These are phyloP conservation scores for Barnettozyma botsteinii DNA, from an alignment of 805 yeast genomes.

Conservation along the genomic window DNA sequence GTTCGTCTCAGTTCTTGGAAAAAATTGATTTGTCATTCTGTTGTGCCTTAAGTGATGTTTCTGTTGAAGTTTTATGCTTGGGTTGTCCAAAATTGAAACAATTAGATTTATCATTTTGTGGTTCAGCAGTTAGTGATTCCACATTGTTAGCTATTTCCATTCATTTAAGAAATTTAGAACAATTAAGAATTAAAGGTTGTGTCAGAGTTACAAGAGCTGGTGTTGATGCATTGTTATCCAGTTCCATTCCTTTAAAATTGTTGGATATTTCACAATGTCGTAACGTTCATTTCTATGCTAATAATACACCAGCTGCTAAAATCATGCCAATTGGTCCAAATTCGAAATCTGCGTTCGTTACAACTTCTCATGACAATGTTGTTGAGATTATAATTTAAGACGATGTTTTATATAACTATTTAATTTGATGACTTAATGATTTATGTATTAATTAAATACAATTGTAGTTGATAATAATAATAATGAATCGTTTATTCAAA, in stretches of 20 bases:
- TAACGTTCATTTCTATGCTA: slow-evolving; percentile 59
- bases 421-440: slow-evolving; percentile 7
- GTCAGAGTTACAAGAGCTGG: slow-evolving; percentile 74
- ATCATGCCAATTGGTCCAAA: slow-evolving; percentile 41
- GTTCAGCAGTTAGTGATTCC: slow-evolving; percentile 72
- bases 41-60: slow-evolving; percentile 64
- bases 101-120: slow-evolving; percentile 67
- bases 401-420: neutral
- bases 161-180: slow-evolving; percentile 43
- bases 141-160: slow-evolving; percentile 56
- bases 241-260: slow-evolving; percentile 44
- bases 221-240: slow-evolving; percentile 58
- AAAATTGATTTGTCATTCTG: slow-evolving; percentile 63
- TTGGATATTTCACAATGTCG: slow-evolving; percentile 69
- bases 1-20: slow-evolving; percentile 53
- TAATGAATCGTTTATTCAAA: neutral
- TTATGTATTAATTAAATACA: neutral
- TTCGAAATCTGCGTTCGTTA: slow-evolving; percentile 53
- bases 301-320: slow-evolving; percentile 50
- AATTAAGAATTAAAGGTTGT: slow-evolving; percentile 59
- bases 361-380: slow-evolving; percentile 45
- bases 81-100: slow-evolving; percentile 54
- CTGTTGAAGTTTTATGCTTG: slow-evolving; percentile 59
- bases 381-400: slow-evolving; percentile 50
- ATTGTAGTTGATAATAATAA: neutral